Base-by-base conservation (phyloP, 2,329 filamentous ascomycete species). In the Trichoderma atrobrunneum region DNA sequence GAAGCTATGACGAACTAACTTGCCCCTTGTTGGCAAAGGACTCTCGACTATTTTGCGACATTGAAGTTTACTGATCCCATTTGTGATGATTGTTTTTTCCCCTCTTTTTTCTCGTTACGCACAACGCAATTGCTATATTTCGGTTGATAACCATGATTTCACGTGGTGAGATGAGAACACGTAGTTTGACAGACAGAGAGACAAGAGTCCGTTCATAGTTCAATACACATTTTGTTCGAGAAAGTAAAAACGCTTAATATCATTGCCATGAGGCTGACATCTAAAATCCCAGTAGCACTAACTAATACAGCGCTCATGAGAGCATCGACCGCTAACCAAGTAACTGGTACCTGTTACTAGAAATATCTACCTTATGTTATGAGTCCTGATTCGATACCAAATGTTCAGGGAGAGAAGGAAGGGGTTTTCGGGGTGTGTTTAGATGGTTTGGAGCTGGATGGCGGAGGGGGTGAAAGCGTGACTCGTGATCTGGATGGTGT, bases 371-470 rank as follows among this genome's bases (percentile, higher is more conserved):
- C 57, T 30, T 43, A n/a, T 28, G 2, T 51, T 28, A 69, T 61
- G 39, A 32, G 21, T 70, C 57, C 39, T 70, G 67, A 28, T 16
- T 18, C 11, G 67, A 51, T 30, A 51, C 66, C 57, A 74, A 70
- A 39, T 77, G 73, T 65, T 77, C 76, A 7, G 76, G 76, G 8
- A 77, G 74, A 34, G 75, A 76, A 8, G 76, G 85, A 2, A 86
- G 77, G 3, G 84, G 84, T 72, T 86, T 86, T 48, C 83, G 80
- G 14, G 78, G 74, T 28, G 75, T 78, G 11, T 71, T 74, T 7
- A 30, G 39, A 61, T 77, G 76, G 26, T 39, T 51, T 8, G 39
- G 26, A 61, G 54, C 64, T 24, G 63, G 36, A 12, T 68, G 36
- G 26, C 66, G 72, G 24, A 54, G 67, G 5, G 56, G 21, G 34